Evolutionary conservation across 164 flowering plant species (phyloP).

Genomic region (Euptelea pleiosperma): DNA sequence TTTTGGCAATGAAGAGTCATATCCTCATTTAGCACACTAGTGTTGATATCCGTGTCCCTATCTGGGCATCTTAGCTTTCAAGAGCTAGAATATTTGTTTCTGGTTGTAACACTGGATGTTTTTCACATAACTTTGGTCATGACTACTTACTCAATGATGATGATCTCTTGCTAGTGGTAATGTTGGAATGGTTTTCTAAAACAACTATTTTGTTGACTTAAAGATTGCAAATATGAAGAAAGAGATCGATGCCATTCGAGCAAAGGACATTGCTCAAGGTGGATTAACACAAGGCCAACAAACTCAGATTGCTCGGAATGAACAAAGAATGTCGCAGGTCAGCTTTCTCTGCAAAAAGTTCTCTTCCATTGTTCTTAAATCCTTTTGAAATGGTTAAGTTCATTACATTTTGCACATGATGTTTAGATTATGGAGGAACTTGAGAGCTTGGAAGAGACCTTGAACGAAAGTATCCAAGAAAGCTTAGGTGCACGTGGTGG

Average conservation of each 20-base stretch:
- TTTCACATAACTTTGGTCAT: not conserved
- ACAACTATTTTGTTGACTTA: conserved; percentile 9
- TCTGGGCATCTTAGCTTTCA: too few species aligned
- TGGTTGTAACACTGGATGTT: too few species aligned
- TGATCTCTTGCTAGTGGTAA: not conserved
- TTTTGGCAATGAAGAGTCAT: too few species aligned
- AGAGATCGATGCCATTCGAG: conserved; percentile 93
- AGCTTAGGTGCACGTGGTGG: conserved; percentile 84
- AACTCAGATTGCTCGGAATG: conserved; percentile 98
- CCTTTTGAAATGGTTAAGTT: not conserved
- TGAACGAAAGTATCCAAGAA: conserved; percentile 95
- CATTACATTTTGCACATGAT: conserved; percentile 11
- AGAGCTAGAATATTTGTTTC: too few species aligned
- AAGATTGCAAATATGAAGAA: conserved; percentile 96
- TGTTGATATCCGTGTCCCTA: too few species aligned
- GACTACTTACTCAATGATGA: not conserved
- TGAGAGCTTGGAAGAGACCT: conserved; percentile 93
- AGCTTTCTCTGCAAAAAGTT: not conserved
- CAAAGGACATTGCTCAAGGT: conserved; percentile 95
- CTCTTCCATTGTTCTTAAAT: not conserved
- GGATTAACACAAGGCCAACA: conserved; percentile 99
- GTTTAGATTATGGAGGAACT: conserved; percentile 86
- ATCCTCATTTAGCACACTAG: too few species aligned
- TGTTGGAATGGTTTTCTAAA: not conserved
- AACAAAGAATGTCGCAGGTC: conserved; percentile 92